Percentiles rank a stretch among this genome's conserved stretches.
Evolutionary conservation across 2,329 filamentous ascomycete genomes (phyloP).

Genomic region (Colletotrichum chlorophyti): DNA sequence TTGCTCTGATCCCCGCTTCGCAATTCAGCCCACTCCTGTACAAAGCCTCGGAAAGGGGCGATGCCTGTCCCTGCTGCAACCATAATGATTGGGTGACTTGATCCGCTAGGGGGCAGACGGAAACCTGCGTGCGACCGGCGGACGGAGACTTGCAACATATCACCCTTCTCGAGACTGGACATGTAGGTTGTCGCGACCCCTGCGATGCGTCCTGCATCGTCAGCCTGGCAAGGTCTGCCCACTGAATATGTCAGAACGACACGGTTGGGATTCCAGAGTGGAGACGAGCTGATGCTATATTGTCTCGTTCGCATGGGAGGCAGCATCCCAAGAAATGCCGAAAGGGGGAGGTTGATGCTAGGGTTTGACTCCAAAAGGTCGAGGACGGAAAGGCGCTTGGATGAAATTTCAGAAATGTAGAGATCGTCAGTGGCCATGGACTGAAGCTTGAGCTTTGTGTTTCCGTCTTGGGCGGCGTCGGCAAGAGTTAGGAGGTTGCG

Average conservation of each 20-base stretch:
- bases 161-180: slow-evolving; percentile 41
- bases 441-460: slow-evolving; percentile 51
- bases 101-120: slow-evolving; percentile 53
- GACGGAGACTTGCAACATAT: slow-evolving; percentile 47
- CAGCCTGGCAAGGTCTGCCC: too few species aligned
- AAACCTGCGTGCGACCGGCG: slow-evolving; percentile 44
- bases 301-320: slow-evolving; percentile 68
- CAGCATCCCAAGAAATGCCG: slow-evolving; percentile 73
- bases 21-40: slow-evolving; percentile 62
- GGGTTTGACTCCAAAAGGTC: slow-evolving; percentile 73
- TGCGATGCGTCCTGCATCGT: too few species aligned
- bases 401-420: slow-evolving; percentile 55
- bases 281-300: slow-evolving; percentile 67
- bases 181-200: slow-evolving; percentile 64
- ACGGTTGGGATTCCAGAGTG: too few species aligned
- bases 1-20: slow-evolving; percentile 45
- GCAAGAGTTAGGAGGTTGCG: slow-evolving; percentile 40
- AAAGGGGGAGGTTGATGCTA: slow-evolving; percentile 62
- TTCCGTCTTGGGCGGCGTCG: background rate
- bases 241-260: too few species aligned
- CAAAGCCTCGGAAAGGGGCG: slow-evolving; percentile 68
- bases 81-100: slow-evolving; percentile 57
- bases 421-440: slow-evolving; percentile 50
- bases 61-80: slow-evolving; percentile 62
- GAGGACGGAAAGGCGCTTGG: slow-evolving; percentile 69